These are phyloP conservation scores for Neonectria hederae DNA, from an alignment of 2,329 filamentous ascomycete genomes.

Conservation along the genomic window DNA sequence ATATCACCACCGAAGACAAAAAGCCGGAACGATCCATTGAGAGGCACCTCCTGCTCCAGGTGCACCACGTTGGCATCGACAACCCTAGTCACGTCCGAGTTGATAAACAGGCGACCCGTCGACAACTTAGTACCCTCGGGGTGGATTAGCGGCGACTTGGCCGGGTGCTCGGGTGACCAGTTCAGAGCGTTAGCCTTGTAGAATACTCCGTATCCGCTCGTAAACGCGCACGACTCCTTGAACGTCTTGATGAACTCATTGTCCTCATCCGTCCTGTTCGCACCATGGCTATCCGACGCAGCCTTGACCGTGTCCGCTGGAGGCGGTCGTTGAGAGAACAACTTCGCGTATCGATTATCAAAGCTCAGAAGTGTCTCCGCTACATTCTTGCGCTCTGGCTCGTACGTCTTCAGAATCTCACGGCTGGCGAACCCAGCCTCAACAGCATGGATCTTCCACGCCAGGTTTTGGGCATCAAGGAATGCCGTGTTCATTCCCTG, in stretches of 20 bases:
- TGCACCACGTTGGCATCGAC: constrained; percentile 91
- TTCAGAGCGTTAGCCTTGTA: constrained; percentile 87
- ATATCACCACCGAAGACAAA: constrained; percentile 85
- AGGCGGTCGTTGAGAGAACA: constrained; percentile 84
- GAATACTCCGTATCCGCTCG: constrained; percentile 88
- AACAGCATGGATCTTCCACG: constrained; percentile 95
- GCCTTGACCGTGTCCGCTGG: constrained; percentile 77
- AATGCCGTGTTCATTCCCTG: constrained; percentile 86
- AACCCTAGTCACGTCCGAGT: constrained; percentile 84
- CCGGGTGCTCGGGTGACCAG: constrained; percentile 79
- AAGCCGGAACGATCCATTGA: constrained; percentile 88
- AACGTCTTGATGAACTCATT: constrained; percentile 90
- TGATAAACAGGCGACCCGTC: constrained; percentile 79
- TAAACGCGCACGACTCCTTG: constrained; percentile 92
- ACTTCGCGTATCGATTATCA: constrained; percentile 87
- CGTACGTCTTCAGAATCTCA: constrained; percentile 82
- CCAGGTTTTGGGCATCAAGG: constrained; percentile 85
- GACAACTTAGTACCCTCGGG: constrained; percentile 71
- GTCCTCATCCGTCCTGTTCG: constrained; percentile 56
- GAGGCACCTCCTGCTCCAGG: constrained; percentile 86
- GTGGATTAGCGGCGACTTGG: constrained; percentile 75
- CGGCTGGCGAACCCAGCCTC: constrained; percentile 83
- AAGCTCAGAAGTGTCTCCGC: constrained; percentile 87
- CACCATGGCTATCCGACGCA: constrained; percentile 57
- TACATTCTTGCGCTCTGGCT: constrained; percentile 83